These are phyloP conservation scores for Diaporthe sp. DNA, from an alignment of 2,329 filamentous ascomycete species.

Conservation along the genomic window DNA sequence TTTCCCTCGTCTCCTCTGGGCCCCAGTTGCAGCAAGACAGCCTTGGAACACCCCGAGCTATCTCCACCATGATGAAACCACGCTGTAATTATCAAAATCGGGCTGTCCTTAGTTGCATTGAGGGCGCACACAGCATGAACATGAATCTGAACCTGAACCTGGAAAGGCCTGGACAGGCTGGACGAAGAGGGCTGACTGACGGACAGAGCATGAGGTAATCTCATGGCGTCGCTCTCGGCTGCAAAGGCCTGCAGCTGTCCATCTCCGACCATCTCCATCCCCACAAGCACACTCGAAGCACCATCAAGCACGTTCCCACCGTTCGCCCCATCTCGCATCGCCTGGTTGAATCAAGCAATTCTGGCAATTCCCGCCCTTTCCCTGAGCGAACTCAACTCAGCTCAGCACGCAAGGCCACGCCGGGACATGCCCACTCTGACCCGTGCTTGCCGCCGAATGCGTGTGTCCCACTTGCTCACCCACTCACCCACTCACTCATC, in stretches of 20 bases:
- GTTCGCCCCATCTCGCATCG: constrained; percentile 25
- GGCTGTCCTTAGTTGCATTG: constrained; percentile 22
- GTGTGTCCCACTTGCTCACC: constrained; percentile 6
- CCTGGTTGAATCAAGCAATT: constrained; percentile 17
- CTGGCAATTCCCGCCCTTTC: constrained; percentile 15
- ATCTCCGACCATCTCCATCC: constrained; percentile 21
- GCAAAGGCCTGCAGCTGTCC: neutral
- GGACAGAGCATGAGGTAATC: neutral
- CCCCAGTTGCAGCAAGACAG: neutral
- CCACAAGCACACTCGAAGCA: neutral
- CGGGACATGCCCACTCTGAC: neutral
- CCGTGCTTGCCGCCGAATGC: constrained; percentile 14
- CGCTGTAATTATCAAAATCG: constrained; percentile 25
- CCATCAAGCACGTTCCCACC: constrained; percentile 19
- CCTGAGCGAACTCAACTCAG: neutral
- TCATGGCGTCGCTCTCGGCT: neutral
- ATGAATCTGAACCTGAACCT: neutral
- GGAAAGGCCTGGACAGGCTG: neutral
- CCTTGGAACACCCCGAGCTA: constrained; percentile 22
- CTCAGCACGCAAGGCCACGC: neutral
- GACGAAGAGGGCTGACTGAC: constrained; percentile 2
- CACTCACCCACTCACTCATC: neutral
- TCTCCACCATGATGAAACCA: constrained; percentile 27
- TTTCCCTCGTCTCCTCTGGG: neutral
- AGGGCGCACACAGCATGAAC: neutral